phyloP scores from a whole-genome alignment of 2,329 filamentous ascomycete species.

The Claviceps purpurea region DNA sequence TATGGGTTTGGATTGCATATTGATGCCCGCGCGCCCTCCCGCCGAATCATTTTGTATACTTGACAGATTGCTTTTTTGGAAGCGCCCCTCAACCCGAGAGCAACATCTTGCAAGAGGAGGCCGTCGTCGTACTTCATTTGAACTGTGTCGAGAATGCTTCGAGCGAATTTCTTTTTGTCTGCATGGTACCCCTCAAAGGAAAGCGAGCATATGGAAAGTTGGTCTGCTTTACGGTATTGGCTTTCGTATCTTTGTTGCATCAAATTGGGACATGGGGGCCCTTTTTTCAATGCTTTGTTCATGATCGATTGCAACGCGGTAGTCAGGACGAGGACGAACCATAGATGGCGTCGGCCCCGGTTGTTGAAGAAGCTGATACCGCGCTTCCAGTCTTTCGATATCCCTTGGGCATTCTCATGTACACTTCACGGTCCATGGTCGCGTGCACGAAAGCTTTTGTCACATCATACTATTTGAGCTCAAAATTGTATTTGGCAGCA shows the following conservation, averaged over 20 bases:
- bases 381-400: not conserved
- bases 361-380: not conserved
- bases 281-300: slow-evolving; percentile 4
- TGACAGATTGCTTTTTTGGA: too few relatives aligned
- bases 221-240: not conserved
- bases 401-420: too few relatives aligned
- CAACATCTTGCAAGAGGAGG: not conserved
- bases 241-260: too few relatives aligned
- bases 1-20: slow-evolving; percentile 1
- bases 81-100: too few relatives aligned
- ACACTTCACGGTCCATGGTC: too few relatives aligned
- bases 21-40: not conserved
- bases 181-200: not conserved
- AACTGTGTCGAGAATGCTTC: not conserved
- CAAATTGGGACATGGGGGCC: not conserved
- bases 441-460: too few relatives aligned
- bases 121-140: not conserved
- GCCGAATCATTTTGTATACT: not conserved
- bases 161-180: not conserved
- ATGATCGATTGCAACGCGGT: not conserved
- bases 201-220: not conserved
- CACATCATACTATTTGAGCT: too few relatives aligned
- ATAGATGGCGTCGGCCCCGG: not conserved
- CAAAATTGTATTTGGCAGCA: too few relatives aligned
- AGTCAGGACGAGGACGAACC: not conserved